These are phyloP conservation scores for Aureobasidium vineae DNA, from an alignment of 2,329 filamentous ascomycete species.

Conservation along the genomic window DNA sequence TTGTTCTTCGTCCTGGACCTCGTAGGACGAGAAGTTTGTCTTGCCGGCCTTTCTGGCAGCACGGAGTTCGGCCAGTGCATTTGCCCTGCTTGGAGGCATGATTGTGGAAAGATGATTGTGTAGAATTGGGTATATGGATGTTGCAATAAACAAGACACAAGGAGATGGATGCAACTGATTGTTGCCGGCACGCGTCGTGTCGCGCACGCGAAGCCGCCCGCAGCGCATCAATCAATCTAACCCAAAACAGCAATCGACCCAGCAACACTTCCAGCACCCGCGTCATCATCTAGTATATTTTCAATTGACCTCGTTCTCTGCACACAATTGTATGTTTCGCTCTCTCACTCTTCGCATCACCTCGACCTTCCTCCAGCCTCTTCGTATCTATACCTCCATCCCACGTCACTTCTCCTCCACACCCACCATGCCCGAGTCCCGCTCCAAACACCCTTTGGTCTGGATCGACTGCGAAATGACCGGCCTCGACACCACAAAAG, in stretches of 20 bases:
- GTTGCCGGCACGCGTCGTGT: background rate
- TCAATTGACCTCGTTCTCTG: background rate
- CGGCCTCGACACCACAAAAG: conserved; percentile 71
- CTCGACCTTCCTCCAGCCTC: background rate
- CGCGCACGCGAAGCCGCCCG: background rate
- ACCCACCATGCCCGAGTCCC: conserved; percentile 44
- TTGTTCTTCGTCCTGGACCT: conserved; percentile 77
- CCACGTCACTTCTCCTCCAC: conserved; percentile 17
- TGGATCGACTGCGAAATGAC: conserved; percentile 98
- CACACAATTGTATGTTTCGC: conserved; percentile 9
- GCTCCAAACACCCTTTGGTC: conserved; percentile 66
- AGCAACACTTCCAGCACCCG: background rate
- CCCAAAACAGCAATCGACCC: background rate
- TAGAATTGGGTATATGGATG: background rate
- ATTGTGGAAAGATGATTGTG: background rate
- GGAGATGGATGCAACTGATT: background rate
- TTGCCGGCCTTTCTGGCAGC: conserved; percentile 86
- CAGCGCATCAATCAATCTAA: conserved; percentile 7
- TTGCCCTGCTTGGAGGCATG: conserved; percentile 38
- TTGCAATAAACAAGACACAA: background rate
- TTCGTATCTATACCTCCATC: background rate
- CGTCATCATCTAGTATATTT: background rate
- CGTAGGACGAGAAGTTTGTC: conserved; percentile 82
- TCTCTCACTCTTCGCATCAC: background rate
- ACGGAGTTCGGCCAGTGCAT: conserved; percentile 67